Percentiles rank a stretch among this genome's conserved stretches.
Evolutionary conservation across 768 basidiomycete genomes (phyloP).

Genomic region (Termitomyces sp.): DNA sequence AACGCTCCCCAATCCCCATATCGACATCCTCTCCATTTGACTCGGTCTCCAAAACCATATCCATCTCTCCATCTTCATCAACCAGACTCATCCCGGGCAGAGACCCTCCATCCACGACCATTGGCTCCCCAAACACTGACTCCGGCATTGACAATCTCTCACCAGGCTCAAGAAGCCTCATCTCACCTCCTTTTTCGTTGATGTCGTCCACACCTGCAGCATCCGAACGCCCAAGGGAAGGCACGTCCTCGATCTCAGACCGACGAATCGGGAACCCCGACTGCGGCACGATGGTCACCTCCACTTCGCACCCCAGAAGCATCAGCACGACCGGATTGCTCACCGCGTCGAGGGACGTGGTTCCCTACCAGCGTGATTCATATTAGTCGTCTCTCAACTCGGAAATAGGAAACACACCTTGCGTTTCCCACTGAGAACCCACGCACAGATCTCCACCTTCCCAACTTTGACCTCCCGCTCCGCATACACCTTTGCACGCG

Average conservation of each 20-base stretch:
- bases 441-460: conserved; percentile 32
- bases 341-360: conserved; percentile 20
- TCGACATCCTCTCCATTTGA: background rate
- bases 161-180: background rate
- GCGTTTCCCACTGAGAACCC: conserved; percentile 24
- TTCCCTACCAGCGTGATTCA: conserved; percentile 10
- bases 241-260: background rate
- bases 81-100: background rate
- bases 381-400: too few relatives aligned
- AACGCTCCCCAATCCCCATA: background rate
- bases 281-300: conserved; percentile 24
- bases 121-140: too few relatives aligned
- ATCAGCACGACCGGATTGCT: conserved; percentile 24
- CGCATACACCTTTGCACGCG: conserved; percentile 27
- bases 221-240: background rate
- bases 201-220: background rate
- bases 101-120: background rate
- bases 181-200: background rate
- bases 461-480: conserved; percentile 27
- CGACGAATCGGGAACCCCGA: conserved; percentile 7
- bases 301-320: conserved; percentile 33
- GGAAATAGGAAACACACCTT: conserved; percentile 6
- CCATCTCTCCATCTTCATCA: background rate
- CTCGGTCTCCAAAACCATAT: background rate
- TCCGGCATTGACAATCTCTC: background rate